These are phyloP conservation scores for Antitrichia curtipendula DNA, from an alignment of 225 moss, liverwort and hornwort species.

Conservation along the genomic window DNA sequence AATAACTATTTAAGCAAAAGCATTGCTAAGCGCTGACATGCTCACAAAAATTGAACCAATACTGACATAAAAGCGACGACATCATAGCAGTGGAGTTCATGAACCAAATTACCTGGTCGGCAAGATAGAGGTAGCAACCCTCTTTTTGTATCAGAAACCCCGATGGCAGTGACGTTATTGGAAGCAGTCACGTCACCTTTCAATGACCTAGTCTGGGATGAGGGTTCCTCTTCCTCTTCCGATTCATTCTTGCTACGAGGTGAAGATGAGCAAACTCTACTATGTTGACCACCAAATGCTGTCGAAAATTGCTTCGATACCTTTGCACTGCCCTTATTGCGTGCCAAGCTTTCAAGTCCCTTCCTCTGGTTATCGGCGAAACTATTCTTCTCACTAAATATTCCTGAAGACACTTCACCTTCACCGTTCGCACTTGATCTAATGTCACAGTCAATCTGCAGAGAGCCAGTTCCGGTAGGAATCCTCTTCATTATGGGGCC, in stretches of 20 bases:
- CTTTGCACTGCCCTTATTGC: neutral
- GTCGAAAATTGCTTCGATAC: constrained; percentile 4
- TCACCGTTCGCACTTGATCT: neutral
- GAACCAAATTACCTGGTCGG: neutral
- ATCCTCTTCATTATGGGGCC: neutral
- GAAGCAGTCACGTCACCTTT: constrained; percentile 9
- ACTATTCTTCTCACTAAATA: neutral
- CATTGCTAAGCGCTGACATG: neutral
- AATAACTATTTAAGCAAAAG: neutral
- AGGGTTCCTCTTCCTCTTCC: constrained; percentile 14
- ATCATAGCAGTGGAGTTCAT: neutral
- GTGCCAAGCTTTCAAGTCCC: neutral
- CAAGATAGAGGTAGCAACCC: neutral
- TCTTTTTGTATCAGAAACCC: neutral
- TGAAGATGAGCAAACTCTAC: neutral
- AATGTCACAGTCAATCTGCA: neutral
- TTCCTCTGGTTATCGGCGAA: neutral
- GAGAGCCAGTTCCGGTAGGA: neutral
- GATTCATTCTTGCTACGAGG: constrained; percentile 4
- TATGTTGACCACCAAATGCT: neutral
- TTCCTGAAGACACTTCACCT: neutral
- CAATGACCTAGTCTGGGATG: constrained; percentile 6
- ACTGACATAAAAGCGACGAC: neutral
- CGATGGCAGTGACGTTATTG: neutral
- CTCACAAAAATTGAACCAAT: neutral